These are phyloP conservation scores for Hanseniaspora lachancei DNA, from an alignment of 805 yeast genomes.

Conservation along the genomic window DNA sequence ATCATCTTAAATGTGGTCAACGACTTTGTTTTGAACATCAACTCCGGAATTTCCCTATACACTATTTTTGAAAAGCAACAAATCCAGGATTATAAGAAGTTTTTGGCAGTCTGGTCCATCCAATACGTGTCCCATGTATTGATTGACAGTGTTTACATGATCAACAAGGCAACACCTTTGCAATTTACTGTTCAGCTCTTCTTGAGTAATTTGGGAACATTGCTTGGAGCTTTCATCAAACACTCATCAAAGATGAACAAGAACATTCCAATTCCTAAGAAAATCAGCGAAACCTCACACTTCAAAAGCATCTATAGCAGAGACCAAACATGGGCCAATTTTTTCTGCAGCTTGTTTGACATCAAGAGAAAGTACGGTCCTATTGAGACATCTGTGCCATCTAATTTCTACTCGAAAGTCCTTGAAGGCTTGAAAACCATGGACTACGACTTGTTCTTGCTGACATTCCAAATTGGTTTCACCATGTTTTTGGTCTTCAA, in stretches of 20 bases:
- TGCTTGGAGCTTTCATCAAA: slow-evolving; percentile 7
- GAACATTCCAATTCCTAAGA: neutral
- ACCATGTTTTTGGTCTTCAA: slow-evolving; percentile 11
- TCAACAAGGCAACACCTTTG: slow-evolving; percentile 4
- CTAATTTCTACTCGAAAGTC: neutral
- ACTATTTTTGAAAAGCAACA: slow-evolving; percentile 6
- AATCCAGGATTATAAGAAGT: neutral
- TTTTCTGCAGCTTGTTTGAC: neutral
- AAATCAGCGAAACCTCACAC: neutral
- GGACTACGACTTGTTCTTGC: slow-evolving; percentile 4
- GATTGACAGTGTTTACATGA: slow-evolving; percentile 10
- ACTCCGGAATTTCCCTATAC: slow-evolving; percentile 10
- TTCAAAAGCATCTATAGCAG: neutral
- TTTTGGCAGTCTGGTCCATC: slow-evolving; percentile 6
- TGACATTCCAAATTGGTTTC: slow-evolving; percentile 11
- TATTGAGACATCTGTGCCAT: neutral
- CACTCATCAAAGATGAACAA: neutral
- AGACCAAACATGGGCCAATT: neutral
- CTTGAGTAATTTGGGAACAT: slow-evolving; percentile 6
- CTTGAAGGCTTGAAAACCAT: neutral
- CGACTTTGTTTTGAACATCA: slow-evolving; percentile 10
- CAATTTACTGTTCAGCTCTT: slow-evolving; percentile 3
- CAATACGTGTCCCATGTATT: slow-evolving; percentile 8
- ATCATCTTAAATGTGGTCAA: slow-evolving; percentile 1
- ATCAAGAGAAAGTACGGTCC: neutral